Evolutionary conservation across 805 yeast species (phyloP), one percentile per base, ranked within the genome.

Genomic region (Nakazawaea molendinolei): DNA sequence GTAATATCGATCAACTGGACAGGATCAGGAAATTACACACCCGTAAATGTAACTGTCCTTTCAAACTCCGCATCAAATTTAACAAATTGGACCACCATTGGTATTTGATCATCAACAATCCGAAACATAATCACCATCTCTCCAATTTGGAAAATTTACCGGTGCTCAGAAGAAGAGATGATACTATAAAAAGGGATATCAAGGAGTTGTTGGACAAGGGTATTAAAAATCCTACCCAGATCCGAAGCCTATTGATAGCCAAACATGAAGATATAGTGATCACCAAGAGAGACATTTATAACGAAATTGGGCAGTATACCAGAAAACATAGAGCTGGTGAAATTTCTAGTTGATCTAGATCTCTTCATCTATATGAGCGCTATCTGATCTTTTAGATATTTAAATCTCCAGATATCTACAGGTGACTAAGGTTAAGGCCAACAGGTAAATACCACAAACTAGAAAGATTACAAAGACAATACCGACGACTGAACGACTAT

Each of bases 261-360:
- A 36, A 36, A 17, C 31, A 14, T 19, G 28, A 36, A 16, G 40
- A 26, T 12, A 31, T 36, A 5, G 24, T 36, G 6, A 36, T 36
- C 13, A 36, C 40, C 13, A 36, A 36, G 24, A 31, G 40, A 21
- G 40, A 36, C 17, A 28, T 36, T 5, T 36, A 36, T 17, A 36
- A 36, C 29, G 40, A 36, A 15, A 36, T 36, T 14, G 40, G 40
- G 10, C 30, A 27, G 12, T 27, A 27, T 19, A 6, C 17, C 8
- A 27, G 29, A 27, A 16, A 13, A 15, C 6, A 17, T 27, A 5
- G n/a, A n/a, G n/a, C n/a, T n/a, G n/a, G n/a, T n/a, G n/a, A n/a
- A n/a, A n/a, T n/a, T n/a, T n/a, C n/a, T n/a, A n/a, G n/a, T n/a
- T n/a, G n/a, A n/a, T n/a, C n/a, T n/a, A n/a, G n/a, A n/a, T n/a